Conservation (phyloP, 2,329 filamentous ascomycete genomes). For the Blastomyces parvus region DNA sequence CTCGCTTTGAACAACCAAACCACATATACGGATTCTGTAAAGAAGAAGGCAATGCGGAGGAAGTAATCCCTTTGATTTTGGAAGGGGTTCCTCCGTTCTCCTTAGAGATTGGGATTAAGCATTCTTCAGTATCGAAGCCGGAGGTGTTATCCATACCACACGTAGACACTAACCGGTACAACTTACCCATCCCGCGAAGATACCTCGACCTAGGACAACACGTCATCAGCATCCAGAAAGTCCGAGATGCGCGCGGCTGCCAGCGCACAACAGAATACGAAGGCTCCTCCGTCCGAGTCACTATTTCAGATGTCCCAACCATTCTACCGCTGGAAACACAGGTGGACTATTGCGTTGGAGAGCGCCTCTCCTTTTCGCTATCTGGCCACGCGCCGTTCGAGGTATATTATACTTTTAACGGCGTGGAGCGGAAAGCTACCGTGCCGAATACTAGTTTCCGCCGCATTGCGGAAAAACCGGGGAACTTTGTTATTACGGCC, state of each 20-base stretch:
- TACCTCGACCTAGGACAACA: slow-evolving; percentile 83
- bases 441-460: slow-evolving; percentile 68
- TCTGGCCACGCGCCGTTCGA: slow-evolving; percentile 88
- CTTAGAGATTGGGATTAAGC: slow-evolving; percentile 86
- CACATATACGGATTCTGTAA: slow-evolving; percentile 95
- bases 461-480: slow-evolving; percentile 83
- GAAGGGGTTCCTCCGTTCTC: slow-evolving; percentile 80
- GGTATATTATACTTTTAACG: slow-evolving; percentile 83
- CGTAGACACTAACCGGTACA: slow-evolving; percentile 63
- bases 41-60: slow-evolving; percentile 69
- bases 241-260: slow-evolving; percentile 80
- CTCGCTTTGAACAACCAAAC: slow-evolving; percentile 72
- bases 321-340: slow-evolving; percentile 81
- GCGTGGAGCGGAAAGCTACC: slow-evolving; percentile 65
- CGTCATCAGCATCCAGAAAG: slow-evolving; percentile 76
- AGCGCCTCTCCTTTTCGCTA: slow-evolving; percentile 84
- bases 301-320: slow-evolving; percentile 84
- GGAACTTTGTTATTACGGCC: slow-evolving; percentile 76
- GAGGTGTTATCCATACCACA: slow-evolving; percentile 75
- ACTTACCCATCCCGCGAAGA: slow-evolving; percentile 73
- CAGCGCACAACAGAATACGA: slow-evolving; percentile 64
- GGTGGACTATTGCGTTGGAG: slow-evolving; percentile 87
- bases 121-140: slow-evolving; percentile 68
- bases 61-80: slow-evolving; percentile 77
- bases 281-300: slow-evolving; percentile 72